Percentiles rank a stretch among this genome's conserved stretches.
Conservation (phyloP, 176 grass and related monocot species). For the Olyra latifolia region DNA sequence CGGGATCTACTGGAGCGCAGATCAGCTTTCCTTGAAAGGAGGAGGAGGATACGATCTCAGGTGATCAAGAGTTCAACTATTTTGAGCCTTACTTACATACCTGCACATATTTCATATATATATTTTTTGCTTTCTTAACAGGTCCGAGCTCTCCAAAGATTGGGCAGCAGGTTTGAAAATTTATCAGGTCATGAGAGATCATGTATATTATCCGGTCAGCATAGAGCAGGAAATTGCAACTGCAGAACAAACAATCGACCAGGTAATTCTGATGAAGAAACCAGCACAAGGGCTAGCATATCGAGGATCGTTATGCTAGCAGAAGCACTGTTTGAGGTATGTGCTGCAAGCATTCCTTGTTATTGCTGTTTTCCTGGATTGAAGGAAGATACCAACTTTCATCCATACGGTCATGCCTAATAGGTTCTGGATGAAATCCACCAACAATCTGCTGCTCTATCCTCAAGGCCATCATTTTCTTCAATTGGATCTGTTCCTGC, state of each 20-base stretch:
- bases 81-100: background rate
- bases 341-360: slow-evolving; percentile 11
- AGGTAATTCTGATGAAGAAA: slow-evolving; percentile 83
- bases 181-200: slow-evolving; percentile 89
- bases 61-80: slow-evolving; percentile 52
- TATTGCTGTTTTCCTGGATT: slow-evolving; percentile 25
- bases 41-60: slow-evolving; percentile 95
- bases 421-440: slow-evolving; percentile 99
- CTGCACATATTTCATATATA: slow-evolving; percentile 15
- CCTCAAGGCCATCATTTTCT: slow-evolving; percentile 85
- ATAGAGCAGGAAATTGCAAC: slow-evolving; percentile 79
- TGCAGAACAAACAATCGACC: slow-evolving; percentile 60
- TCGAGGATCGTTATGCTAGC: slow-evolving; percentile 97
- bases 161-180: slow-evolving; percentile 92
- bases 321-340: slow-evolving; percentile 97
- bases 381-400: slow-evolving; percentile 19
- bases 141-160: slow-evolving; percentile 94
- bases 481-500: slow-evolving; percentile 92
- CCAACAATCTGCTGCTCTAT: slow-evolving; percentile 85
- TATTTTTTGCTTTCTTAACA: slow-evolving; percentile 44
- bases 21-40: slow-evolving; percentile 92
- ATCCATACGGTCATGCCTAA: slow-evolving; percentile 17
- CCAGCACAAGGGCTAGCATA: slow-evolving; percentile 75
- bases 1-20: slow-evolving; percentile 72
- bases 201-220: slow-evolving; percentile 87